A percentile compares a stretch with the other conserved stretches of the same genome.
Conservation (phyloP, 2,329 filamentous ascomycete genomes). For the Hypoxylon sp. region DNA sequence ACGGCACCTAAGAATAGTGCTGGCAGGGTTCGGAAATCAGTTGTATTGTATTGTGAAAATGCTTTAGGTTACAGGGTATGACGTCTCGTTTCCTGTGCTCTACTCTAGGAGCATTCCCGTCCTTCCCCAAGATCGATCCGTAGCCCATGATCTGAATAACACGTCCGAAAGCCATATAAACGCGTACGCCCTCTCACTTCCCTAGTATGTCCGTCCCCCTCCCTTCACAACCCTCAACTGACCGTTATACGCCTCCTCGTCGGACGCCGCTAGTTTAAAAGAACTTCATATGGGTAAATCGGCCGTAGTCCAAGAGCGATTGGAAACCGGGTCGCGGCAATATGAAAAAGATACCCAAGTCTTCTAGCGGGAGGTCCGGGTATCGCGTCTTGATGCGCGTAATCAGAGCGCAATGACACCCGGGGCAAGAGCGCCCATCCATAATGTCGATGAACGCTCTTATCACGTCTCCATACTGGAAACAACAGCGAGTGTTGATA, state of each 20-base stretch:
- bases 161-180: neutral
- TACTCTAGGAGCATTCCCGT: neutral
- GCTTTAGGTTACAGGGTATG: no score
- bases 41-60: neutral
- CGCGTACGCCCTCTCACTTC: neutral
- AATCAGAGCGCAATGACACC: neutral
- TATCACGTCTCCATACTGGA: neutral
- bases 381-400: neutral
- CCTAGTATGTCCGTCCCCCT: neutral
- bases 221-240: neutral
- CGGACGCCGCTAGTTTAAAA: no score
- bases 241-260: neutral
- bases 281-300: no score
- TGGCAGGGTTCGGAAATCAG: neutral
- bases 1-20: neutral
- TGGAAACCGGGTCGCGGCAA: no score
- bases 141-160: neutral
- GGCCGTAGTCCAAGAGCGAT: neutral
- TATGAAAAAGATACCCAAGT: neutral
- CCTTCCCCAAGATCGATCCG: neutral
- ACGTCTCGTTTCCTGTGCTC: neutral
- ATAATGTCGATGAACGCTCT: slow-evolving; percentile 13
- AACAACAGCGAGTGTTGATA: neutral
- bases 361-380: neutral
- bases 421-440: neutral